Evolutionary conservation across 495 filamentous ascomycete species (phyloP), one percentile per base, ranked within the genome.

Genomic region (Penicillium fimorum): DNA sequence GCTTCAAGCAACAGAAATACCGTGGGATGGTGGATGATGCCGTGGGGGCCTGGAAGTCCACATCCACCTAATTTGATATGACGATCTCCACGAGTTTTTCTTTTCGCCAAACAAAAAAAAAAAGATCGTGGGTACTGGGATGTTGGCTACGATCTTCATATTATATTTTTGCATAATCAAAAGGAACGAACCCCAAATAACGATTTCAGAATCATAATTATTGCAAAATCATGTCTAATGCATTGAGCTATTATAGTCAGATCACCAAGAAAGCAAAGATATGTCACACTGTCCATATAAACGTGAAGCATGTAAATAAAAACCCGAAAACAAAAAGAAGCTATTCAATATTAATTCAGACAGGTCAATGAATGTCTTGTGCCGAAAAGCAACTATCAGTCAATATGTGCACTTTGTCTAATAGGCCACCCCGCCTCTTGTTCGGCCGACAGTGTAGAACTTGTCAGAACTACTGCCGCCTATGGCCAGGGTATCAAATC

Each of bases 401-500:
- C 20, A 52, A 24, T 6, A 46, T 47, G 35, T 47, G 33, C 20
- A 35, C 24, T 35, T 24, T 56, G 38, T 15, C 53, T 60, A 70
- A 55, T 66, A 76, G 8, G 72, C 75, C 25, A 47, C 41, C 6
- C 75, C 74, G 44, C 61, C 61, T 20, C 29, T 66, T 24, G 69
- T 59, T 25, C 66, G 65, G 7, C 75, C 75, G 47, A 78, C 52
- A 4, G 75, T 78, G 59, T 75, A 68, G 59, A 76, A 76, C 41
- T 67, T 76, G 24, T 72, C 61, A 3, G 67, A 54, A 35, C 44
- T 58, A 17, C 20, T 40, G n/a, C 50, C 7, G 20, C 69, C 71
- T n/a, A 87, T 73, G 17, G 79, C 78, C 47, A 89, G 73, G 3
- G 80, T 87, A 64, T 91, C 87, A 60, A 89, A 90, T n/a, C 87